These are phyloP conservation scores for Coffea canephora DNA, from an alignment of 257 asterid species.

Conservation along the genomic window DNA sequence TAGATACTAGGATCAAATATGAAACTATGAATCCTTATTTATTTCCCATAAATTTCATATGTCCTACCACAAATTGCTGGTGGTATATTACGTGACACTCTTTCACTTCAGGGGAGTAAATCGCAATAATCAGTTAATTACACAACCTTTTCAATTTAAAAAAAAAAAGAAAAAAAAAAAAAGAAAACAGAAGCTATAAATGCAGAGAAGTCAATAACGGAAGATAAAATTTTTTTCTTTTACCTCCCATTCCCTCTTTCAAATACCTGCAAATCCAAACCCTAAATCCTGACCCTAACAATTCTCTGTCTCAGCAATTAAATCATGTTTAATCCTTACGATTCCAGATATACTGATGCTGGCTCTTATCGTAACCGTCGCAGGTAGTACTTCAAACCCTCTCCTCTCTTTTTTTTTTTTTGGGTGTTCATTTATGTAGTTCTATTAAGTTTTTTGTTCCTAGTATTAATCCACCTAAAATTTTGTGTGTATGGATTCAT, in stretches of 20 bases:
- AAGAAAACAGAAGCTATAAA: too few species aligned
- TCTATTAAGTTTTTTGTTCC: background rate
- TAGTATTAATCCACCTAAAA: background rate
- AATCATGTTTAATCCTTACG: constrained; percentile 50
- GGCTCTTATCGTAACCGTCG: constrained; percentile 83
- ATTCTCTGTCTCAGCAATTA: background rate
- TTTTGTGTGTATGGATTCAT: background rate
- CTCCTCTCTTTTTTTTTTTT: background rate
- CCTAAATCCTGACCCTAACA: background rate
- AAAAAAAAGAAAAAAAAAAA: too few species aligned
- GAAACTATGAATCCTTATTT: too few species aligned
- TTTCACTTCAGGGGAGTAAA: too few species aligned
- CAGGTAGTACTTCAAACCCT: constrained; percentile 37
- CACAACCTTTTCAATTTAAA: too few species aligned
- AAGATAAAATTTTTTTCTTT: too few species aligned
- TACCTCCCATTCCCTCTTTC: constrained; percentile 14
- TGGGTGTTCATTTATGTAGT: background rate
- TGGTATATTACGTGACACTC: too few species aligned
- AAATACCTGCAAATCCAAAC: constrained; percentile 2
- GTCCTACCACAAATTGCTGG: too few species aligned
- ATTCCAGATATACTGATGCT: constrained; percentile 63
- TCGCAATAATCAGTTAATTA: too few species aligned
- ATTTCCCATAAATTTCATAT: too few species aligned
- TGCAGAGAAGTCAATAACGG: background rate
- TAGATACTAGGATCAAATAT: too few species aligned